Evolutionary conservation across 208 protist species (phyloP), one percentile per base, ranked within the genome.

Genomic region (Leishmania turanica): DNA sequence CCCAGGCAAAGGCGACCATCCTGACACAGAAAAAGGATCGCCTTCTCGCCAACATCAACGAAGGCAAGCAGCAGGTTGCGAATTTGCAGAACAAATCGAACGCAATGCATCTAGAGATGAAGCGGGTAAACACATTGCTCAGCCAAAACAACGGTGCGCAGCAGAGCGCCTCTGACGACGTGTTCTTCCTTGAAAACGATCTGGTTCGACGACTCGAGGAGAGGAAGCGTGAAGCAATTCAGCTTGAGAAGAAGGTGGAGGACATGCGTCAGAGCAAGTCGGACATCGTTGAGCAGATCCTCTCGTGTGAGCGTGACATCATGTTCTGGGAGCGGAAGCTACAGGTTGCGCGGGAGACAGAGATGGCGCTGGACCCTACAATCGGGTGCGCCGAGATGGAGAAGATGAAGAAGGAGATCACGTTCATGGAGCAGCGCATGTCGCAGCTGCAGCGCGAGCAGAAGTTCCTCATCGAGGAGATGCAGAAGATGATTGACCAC

Each of bases 321-420:
- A 96, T 99, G 90, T 96, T 98, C 78, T 99, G 97, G 97, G 96
- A 99, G 79, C 89, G 97, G 73, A 99, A 99, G 87, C 98, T 99
- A 79, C 95, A 99, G 72, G 89, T 99, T 24, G 95, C 96, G 51
- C 96, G 96, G 31, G 98, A 99, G 89, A 99, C 98, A 56, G 96
- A 98, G 80, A 97, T 97, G 90, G 98, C 98, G 0, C 80, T 99
- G 27, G 98, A 99, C 83, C 97, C 97, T 56, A 98, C 92, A 47
- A 95, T 98, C 62, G 98, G 97, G 56, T 95, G 90, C 79, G 95
- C 92, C 11, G 98, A 99, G 84, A 95, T 98, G 37, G 94, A 96
- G 60, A 95, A 95, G 84, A 99, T 99, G 97, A 98, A 97, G 83
- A 95, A 96, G 70, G 97, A 99, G 86, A 99, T 99, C 82, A 89